Evolutionary conservation across 2,329 filamentous ascomycete species (phyloP).

Genomic region (Trichophyton mentagrophytes): DNA sequence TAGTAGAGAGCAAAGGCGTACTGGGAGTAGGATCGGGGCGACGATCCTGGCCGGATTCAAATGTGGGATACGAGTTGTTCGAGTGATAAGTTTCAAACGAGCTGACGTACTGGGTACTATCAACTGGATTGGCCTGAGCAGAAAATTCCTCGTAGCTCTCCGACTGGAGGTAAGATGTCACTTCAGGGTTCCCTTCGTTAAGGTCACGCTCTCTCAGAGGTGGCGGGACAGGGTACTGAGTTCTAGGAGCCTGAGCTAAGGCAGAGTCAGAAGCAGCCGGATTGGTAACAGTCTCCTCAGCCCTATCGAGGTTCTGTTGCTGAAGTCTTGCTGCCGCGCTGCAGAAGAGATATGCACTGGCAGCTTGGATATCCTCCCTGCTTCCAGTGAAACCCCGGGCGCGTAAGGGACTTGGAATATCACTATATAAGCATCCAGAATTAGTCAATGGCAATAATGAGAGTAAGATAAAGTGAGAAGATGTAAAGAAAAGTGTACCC

Average conservation of each 20-base stretch:
- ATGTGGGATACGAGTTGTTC: background rate
- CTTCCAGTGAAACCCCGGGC: background rate
- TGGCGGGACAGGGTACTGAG: background rate
- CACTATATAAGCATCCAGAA: background rate
- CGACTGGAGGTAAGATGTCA: background rate
- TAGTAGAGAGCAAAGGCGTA: background rate
- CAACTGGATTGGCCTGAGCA: background rate
- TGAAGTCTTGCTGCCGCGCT: background rate
- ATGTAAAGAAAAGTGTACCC: background rate
- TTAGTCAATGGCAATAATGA: background rate
- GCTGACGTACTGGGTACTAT: background rate
- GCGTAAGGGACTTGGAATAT: background rate
- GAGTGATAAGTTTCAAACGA: slow-evolving; percentile 2
- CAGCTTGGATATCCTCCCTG: background rate
- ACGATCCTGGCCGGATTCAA: background rate
- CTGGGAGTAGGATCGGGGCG: background rate
- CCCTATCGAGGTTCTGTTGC: background rate
- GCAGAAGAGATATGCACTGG: background rate
- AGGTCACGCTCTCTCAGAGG: background rate
- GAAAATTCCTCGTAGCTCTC: background rate
- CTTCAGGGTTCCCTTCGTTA: background rate
- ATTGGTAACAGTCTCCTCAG: background rate
- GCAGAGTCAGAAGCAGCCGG: too few relatives aligned
- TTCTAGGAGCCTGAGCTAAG: background rate
- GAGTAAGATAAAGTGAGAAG: background rate